Conservation (phyloP, 495 filamentous ascomycete species). For the Aspergillus saccharolyticus region DNA sequence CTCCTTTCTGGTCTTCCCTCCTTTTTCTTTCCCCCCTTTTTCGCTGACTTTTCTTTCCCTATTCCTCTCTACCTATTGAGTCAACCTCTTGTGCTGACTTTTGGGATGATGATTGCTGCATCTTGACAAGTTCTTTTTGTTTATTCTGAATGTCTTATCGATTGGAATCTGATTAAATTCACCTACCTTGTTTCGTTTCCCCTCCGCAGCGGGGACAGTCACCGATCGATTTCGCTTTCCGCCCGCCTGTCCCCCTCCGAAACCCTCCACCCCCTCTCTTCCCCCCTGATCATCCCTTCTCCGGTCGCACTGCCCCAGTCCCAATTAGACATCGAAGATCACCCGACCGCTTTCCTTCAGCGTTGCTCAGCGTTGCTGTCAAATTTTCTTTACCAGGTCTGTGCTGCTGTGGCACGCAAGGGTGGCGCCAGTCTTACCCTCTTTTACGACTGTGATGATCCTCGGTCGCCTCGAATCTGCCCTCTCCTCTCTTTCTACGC, state of each 20-base stretch:
- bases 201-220: background rate
- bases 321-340: background rate
- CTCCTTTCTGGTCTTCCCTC: background rate
- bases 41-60: background rate
- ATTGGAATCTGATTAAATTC: background rate
- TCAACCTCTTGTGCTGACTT: background rate
- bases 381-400: background rate
- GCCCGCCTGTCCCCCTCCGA: background rate
- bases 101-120: background rate
- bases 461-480: slow-evolving; percentile 12
- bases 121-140: background rate
- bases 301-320: background rate
- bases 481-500: slow-evolving; percentile 9
- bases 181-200: slow-evolving; percentile 2
- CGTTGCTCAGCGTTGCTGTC: background rate
- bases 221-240: background rate
- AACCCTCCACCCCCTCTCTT: no score
- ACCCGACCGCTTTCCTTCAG: background rate
- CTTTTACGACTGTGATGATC: slow-evolving; percentile 17
- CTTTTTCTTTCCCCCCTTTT: background rate
- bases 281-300: background rate
- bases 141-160: no score
- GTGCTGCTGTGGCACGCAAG: background rate
- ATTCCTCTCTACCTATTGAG: background rate
- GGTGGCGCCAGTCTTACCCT: background rate